phyloP scores from a whole-genome alignment of 345 rosid species.

The Citrus hindsii region DNA sequence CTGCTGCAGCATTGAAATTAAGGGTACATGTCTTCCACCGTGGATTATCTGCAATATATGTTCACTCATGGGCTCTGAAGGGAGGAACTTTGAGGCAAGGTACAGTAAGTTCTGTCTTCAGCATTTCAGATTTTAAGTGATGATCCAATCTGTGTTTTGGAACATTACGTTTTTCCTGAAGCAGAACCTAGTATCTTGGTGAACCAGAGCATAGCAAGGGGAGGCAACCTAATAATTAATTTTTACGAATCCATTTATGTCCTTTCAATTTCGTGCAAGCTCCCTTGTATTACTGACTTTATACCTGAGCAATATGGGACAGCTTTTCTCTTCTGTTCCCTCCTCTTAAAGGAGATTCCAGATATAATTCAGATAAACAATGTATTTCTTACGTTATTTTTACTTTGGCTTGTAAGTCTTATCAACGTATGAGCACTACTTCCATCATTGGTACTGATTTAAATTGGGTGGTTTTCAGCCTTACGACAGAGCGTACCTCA shows the following conservation, averaged over 20 bases:
- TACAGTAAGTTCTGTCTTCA: conserved; percentile 15
- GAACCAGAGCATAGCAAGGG: background rate
- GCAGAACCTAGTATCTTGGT: background rate
- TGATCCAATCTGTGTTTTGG: background rate
- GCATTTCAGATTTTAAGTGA: background rate
- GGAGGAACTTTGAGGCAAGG: conserved; percentile 76
- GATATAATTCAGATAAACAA: background rate
- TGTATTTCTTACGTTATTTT: background rate
- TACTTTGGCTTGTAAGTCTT: background rate
- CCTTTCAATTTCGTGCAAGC: no score
- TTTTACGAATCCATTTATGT: background rate
- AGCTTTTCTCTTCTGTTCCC: background rate
- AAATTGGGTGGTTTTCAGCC: conserved; percentile 44
- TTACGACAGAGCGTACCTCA: conserved; percentile 59
- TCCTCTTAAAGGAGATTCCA: background rate
- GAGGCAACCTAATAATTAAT: background rate
- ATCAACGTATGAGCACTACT: background rate
- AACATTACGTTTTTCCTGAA: background rate
- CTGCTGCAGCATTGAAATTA: conserved; percentile 62
- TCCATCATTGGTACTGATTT: background rate
- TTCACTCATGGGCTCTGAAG: conserved; percentile 47
- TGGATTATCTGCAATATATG: conserved; percentile 82
- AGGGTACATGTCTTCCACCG: conserved; percentile 65
- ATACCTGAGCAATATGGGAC: background rate
- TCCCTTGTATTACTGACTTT: background rate